These are phyloP conservation scores for Yarrowia yakushimensis DNA, from an alignment of 805 yeast genomes.

Conservation along the genomic window DNA sequence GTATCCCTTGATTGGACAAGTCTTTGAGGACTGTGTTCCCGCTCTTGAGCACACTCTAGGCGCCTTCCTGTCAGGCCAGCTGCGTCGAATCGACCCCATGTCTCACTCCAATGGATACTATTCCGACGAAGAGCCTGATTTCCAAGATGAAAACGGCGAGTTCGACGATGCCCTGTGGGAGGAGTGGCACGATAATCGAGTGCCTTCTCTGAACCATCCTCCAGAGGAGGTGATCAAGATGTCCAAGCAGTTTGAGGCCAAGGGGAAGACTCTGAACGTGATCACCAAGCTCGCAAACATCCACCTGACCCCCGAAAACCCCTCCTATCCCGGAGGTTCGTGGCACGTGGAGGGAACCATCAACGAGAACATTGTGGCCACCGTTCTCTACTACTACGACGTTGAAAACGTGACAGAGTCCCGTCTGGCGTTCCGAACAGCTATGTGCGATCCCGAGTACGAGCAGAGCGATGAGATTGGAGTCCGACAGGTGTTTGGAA, in stretches of 20 bases:
- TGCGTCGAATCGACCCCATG: background rate
- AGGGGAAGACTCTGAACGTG: slow-evolving; percentile 37
- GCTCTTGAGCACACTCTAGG: slow-evolving; percentile 39
- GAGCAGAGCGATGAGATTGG: slow-evolving; percentile 39
- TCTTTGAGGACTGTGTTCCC: slow-evolving; percentile 39
- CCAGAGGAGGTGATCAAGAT: background rate
- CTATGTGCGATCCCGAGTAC: slow-evolving; percentile 34
- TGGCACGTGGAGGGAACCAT: slow-evolving; percentile 47
- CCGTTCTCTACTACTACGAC: slow-evolving; percentile 44
- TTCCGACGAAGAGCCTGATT: background rate
- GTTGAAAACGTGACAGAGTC: slow-evolving; percentile 42
- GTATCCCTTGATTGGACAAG: slow-evolving; percentile 37
- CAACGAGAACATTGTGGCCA: slow-evolving; percentile 45
- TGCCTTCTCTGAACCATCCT: background rate
- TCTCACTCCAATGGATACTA: background rate
- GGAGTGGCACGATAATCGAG: background rate
- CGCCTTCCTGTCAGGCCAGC: background rate
- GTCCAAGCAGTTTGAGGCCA: background rate
- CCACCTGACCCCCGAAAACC: slow-evolving; percentile 43
- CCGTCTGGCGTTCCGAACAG: slow-evolving; percentile 36
- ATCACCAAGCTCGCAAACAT: slow-evolving; percentile 44
- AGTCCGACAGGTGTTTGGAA: slow-evolving; percentile 36
- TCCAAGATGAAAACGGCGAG: slow-evolving; percentile 7
- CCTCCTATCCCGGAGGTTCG: slow-evolving; percentile 42
- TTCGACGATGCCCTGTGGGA: background rate